Conservation (phyloP, 805 yeast genomes). For the Blastobotrys muscicola region DNA sequence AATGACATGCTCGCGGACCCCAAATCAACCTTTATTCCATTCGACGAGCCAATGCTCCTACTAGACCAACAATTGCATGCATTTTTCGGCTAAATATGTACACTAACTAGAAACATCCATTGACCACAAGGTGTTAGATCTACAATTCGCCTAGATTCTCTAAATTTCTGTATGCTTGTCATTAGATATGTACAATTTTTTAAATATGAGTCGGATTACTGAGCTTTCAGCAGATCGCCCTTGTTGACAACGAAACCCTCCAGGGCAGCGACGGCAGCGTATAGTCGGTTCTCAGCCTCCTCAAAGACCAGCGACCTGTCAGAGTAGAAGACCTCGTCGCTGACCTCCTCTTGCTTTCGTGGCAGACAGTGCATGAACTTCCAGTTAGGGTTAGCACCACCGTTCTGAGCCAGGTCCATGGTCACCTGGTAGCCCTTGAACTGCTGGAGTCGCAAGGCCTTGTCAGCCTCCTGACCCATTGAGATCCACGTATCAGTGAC, state of each 20-base stretch:
- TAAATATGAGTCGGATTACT: not conserved
- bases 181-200: not conserved
- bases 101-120: not conserved
- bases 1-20: slow-evolving; percentile 29
- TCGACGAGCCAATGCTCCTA: slow-evolving; percentile 15
- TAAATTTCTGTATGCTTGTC: not conserved
- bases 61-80: slow-evolving; percentile 9
- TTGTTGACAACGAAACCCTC: slow-evolving; percentile 84
- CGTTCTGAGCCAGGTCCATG: slow-evolving; percentile 45
- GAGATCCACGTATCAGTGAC: slow-evolving; percentile 97
- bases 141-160: no score
- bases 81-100: slow-evolving; percentile 1
- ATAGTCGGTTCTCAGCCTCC: slow-evolving; percentile 93
- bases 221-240: slow-evolving; percentile 33
- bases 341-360: slow-evolving; percentile 88
- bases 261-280: slow-evolving; percentile 90
- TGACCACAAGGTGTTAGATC: no score
- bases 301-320: slow-evolving; percentile 78
- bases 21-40: slow-evolving; percentile 4
- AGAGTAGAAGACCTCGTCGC: slow-evolving; percentile 85
- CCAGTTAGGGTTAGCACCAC: slow-evolving; percentile 57
- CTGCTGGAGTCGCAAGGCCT: slow-evolving; percentile 58
- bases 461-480: slow-evolving; percentile 93
- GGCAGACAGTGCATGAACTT: slow-evolving; percentile 98
- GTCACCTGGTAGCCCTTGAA: slow-evolving; percentile 85